Percentiles rank a stretch among this genome's conserved stretches.
These are phyloP conservation scores for Dillenia turbinata DNA, from an alignment of 164 flowering plant species.

Conservation along the genomic window DNA sequence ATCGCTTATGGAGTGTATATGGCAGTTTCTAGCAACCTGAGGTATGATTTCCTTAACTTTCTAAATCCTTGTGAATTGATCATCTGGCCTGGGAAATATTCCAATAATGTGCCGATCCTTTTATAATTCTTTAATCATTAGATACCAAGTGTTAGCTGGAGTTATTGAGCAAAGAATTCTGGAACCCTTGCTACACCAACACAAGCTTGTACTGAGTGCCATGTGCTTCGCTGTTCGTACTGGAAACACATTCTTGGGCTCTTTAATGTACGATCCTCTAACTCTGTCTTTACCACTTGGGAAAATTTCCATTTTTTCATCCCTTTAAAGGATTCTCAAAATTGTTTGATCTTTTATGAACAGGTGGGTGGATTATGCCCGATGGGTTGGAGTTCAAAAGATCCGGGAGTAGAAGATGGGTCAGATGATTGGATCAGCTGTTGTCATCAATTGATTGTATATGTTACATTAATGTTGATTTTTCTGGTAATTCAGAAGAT, in stretches of 20 bases:
- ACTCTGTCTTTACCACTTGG: neutral
- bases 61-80: too few species aligned
- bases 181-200: constrained; percentile 83
- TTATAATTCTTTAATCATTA: constrained; percentile 15
- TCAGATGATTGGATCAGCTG: neutral
- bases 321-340: neutral
- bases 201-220: constrained; percentile 76
- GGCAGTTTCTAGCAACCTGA: constrained; percentile 72
- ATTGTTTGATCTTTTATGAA: constrained; percentile 7
- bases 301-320: too few species aligned
- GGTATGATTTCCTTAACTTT: constrained; percentile 24
- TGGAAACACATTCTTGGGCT: constrained; percentile 95
- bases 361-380: constrained; percentile 99
- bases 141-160: constrained; percentile 94
- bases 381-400: constrained; percentile 82
- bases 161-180: constrained; percentile 82
- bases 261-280: constrained; percentile 64
- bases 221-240: constrained; percentile 92
- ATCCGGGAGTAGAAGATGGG: constrained; percentile 28
- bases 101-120: neutral
- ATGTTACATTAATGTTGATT: neutral
- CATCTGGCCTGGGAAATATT: too few species aligned
- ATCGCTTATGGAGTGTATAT: constrained; percentile 64
- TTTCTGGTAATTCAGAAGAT: neutral
- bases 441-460: neutral